A percentile compares a stretch with the other conserved stretches of the same genome.
phyloP scores from a whole-genome alignment of 2,329 filamentous ascomycete genomes.

The Epichloe sylvatica region DNA sequence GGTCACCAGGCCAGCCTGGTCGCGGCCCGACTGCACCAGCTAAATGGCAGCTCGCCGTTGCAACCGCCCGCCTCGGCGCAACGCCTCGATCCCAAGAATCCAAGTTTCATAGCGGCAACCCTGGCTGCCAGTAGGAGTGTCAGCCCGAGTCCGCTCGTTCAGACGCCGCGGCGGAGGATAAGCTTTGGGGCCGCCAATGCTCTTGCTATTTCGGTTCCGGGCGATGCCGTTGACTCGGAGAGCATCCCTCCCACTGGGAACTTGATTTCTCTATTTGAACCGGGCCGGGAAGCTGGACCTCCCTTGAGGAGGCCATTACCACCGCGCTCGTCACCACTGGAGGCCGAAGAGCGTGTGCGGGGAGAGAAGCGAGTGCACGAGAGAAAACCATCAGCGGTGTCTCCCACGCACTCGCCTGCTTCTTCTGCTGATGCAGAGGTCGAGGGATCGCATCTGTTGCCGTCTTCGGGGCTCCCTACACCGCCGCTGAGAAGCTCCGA shows the following conservation, averaged over 20 bases:
- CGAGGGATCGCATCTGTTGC: background rate
- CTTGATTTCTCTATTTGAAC: slow-evolving; percentile 57
- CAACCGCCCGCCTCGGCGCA: background rate
- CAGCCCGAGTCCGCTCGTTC: slow-evolving; percentile 20
- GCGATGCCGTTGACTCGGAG: slow-evolving; percentile 31
- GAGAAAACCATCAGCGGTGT: background rate
- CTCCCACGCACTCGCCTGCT: background rate
- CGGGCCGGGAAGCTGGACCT: slow-evolving; percentile 22
- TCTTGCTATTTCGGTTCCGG: slow-evolving; percentile 7
- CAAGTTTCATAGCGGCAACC: slow-evolving; percentile 43
- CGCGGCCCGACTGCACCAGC: slow-evolving; percentile 13
- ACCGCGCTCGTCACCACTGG: background rate
- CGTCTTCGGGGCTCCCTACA: background rate
- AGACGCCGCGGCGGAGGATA: slow-evolving; percentile 15
- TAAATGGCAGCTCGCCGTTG: slow-evolving; percentile 6
- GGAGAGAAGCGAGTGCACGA: background rate
- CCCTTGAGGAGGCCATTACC: slow-evolving; percentile 19
- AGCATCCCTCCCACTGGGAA: slow-evolving; percentile 49
- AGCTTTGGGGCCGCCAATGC: slow-evolving; percentile 19
- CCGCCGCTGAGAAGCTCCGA: slow-evolving; percentile 1
- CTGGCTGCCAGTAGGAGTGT: slow-evolving; percentile 41
- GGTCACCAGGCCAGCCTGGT: slow-evolving; percentile 6
- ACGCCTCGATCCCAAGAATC: slow-evolving; percentile 31
- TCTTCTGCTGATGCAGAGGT: background rate
- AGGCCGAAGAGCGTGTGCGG: background rate